A percentile compares a stretch with the other conserved stretches of the same genome.
phyloP scores from a whole-genome alignment of 1,139 yeast genomes.

The Pneumocystis wakefieldiae region DNA sequence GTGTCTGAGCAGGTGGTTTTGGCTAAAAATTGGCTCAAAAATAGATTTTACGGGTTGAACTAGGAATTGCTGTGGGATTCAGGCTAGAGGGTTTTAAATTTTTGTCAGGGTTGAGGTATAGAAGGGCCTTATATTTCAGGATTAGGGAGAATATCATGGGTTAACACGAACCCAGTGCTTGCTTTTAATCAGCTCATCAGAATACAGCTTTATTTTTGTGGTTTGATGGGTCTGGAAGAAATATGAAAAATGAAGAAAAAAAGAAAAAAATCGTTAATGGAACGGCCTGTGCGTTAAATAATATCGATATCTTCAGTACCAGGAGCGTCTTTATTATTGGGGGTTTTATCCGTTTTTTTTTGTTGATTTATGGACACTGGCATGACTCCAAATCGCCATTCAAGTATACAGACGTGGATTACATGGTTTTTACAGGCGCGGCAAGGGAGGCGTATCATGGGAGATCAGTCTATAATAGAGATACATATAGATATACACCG shows the following conservation, averaged over 20 bases:
- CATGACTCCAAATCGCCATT: conserved; percentile 72
- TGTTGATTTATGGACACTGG: conserved; percentile 69
- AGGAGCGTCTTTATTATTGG: conserved; percentile 21
- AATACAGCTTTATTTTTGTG: background rate
- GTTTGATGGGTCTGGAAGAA: background rate
- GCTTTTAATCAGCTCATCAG: background rate
- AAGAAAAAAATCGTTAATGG: background rate
- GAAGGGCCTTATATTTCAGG: too few relatives aligned
- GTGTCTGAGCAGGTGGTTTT: too few relatives aligned
- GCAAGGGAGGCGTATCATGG: conserved; percentile 52
- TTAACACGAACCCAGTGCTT: background rate
- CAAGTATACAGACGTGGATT: conserved; percentile 86
- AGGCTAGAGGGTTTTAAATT: too few relatives aligned
- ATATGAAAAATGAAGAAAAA: background rate
- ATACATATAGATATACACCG: conserved; percentile 88
- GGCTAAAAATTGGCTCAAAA: too few relatives aligned
- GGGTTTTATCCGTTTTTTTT: conserved; percentile 39
- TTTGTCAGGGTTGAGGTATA: too few relatives aligned
- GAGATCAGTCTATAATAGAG: conserved; percentile 63
- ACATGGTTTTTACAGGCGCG: conserved; percentile 85
- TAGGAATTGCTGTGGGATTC: too few relatives aligned
- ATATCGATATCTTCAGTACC: conserved; percentile 3
- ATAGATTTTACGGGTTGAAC: too few relatives aligned
- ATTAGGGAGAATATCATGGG: too few relatives aligned
- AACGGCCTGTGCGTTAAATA: too few relatives aligned